Conservation (phyloP, 345 rosid genomes). For the Microcos paniculata region DNA sequence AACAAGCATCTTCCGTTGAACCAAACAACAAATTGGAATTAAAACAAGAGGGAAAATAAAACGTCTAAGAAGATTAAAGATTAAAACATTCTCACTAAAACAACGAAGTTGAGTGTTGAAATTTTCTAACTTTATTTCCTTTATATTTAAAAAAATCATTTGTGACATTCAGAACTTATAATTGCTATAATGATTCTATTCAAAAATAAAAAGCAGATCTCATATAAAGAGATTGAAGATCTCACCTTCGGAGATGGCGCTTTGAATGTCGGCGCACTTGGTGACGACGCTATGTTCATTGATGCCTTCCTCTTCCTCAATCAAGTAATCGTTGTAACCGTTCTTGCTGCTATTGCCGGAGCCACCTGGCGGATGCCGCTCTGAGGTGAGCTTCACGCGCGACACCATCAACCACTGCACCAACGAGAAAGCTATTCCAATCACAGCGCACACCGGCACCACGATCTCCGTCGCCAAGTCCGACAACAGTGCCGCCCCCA, state of each 20-base stretch:
- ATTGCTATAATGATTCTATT: too few relatives aligned
- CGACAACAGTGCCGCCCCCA: conserved; percentile 43
- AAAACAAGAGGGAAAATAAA: too few relatives aligned
- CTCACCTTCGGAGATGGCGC: conserved; percentile 77
- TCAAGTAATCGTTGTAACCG: conserved; percentile 56
- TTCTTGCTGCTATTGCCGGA: conserved; percentile 34
- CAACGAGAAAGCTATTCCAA: conserved; percentile 72
- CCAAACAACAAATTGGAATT: too few relatives aligned
- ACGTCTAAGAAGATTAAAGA: too few relatives aligned
- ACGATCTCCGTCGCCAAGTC: conserved; percentile 66
- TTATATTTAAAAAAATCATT: too few relatives aligned
- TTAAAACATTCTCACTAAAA: too few relatives aligned
- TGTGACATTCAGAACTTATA: too few relatives aligned
- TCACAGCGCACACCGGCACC: conserved; percentile 59
- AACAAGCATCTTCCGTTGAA: too few relatives aligned
- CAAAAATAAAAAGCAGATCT: not conserved
- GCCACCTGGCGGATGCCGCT: conserved; percentile 8
- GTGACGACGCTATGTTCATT: conserved; percentile 55
- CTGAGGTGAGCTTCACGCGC: conserved; percentile 47
- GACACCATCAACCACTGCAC: conserved; percentile 73
- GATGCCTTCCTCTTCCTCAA: conserved; percentile 81
- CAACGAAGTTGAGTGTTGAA: too few relatives aligned
- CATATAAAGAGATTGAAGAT: not conserved
- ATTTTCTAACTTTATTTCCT: too few relatives aligned
- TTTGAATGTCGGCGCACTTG: conserved; percentile 81